phyloP scores from a whole-genome alignment of 352 stramenopile genomes.

The Thalassiosira livingstoniorum region DNA sequence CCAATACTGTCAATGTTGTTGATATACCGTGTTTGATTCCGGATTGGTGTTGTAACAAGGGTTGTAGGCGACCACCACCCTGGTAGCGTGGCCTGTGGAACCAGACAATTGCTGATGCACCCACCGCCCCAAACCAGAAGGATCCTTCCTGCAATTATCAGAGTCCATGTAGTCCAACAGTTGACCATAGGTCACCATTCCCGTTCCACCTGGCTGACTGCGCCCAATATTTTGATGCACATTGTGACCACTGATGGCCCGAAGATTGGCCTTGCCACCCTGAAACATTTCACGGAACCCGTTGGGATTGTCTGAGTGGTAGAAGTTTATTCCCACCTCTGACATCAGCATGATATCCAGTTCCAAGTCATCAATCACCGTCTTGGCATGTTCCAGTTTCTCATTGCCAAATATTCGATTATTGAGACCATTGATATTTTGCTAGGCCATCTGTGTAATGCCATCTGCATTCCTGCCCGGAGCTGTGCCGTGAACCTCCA shows the following conservation, averaged over 20 bases:
- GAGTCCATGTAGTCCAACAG: neutral
- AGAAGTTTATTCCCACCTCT: neutral
- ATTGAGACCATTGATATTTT: neutral
- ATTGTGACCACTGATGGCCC: neutral
- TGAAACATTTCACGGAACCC: neutral
- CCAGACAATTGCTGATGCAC: neutral
- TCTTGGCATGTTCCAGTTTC: neutral
- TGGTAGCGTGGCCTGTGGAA: neutral
- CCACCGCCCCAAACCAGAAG: constrained; percentile 1
- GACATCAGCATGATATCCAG: neutral
- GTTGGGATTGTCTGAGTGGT: neutral
- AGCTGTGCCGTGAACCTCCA: neutral
- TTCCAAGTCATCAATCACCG: neutral
- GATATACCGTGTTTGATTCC: neutral
- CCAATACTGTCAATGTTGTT: neutral
- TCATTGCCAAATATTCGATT: neutral
- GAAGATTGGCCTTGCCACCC: neutral
- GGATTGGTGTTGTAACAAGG: constrained; percentile 11
- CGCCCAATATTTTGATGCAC: neutral
- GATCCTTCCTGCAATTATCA: neutral
- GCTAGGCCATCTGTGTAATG: neutral
- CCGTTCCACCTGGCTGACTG: constrained; percentile 8
- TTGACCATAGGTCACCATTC: neutral
- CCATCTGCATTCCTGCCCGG: neutral
- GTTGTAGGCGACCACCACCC: neutral